Conservation (phyloP, 257 asterid species). For the Jacaranda mimosifolia region DNA sequence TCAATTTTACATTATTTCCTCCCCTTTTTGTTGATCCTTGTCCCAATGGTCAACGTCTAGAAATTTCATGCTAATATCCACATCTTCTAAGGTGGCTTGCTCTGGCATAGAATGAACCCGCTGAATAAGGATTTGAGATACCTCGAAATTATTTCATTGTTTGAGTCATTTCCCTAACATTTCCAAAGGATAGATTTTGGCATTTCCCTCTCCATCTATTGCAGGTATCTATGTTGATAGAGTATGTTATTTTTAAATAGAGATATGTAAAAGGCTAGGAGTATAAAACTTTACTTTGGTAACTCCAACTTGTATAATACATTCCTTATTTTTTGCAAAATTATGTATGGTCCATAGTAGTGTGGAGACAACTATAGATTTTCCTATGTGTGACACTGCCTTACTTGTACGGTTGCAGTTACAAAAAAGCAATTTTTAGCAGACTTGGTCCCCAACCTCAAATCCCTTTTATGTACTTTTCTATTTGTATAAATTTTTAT, state of each 20-base stretch:
- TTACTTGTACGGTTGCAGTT: neutral
- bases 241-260: neutral
- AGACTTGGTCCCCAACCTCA: slow-evolving; percentile 17
- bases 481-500: neutral
- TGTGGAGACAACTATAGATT: neutral
- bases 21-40: neutral
- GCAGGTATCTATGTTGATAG: neutral
- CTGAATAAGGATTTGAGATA: neutral
- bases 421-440: too few relatives aligned
- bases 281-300: neutral
- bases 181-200: neutral
- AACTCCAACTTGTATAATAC: slow-evolving; percentile 1
- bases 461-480: neutral
- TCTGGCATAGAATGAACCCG: neutral
- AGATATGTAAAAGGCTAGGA: neutral
- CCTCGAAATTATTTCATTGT: neutral
- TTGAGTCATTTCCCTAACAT: neutral
- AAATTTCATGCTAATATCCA: neutral
- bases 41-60: neutral
- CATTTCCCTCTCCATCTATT: neutral
- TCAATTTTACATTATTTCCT: neutral
- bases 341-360: neutral
- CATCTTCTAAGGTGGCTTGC: neutral
- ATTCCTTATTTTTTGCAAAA: neutral
- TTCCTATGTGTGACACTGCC: neutral